phyloP scores from a whole-genome alignment of 2,329 filamentous ascomycete genomes.

The Calonectria fujianensis region DNA sequence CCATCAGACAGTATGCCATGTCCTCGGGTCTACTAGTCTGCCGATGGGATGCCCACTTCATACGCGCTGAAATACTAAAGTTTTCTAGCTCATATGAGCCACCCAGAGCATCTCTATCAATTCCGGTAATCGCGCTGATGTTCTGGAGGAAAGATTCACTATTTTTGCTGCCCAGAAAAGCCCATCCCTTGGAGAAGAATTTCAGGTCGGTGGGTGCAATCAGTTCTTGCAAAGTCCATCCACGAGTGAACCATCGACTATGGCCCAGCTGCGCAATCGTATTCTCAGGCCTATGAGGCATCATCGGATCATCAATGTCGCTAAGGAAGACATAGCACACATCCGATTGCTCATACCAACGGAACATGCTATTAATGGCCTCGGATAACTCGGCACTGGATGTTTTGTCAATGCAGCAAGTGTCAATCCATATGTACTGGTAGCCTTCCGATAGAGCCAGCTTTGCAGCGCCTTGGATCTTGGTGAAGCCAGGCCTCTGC shows the following conservation, averaged over 20 bases:
- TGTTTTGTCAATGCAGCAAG: conserved; percentile 45
- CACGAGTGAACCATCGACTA: conserved; percentile 34
- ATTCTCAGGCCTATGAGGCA: not conserved
- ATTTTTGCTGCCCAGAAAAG: conserved; percentile 26
- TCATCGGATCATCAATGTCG: conserved; percentile 27
- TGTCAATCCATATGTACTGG: conserved; percentile 40
- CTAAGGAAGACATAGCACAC: conserved; percentile 42
- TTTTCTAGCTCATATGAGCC: not conserved
- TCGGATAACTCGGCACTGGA: conserved; percentile 43
- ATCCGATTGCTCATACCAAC: conserved; percentile 36
- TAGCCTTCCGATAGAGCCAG: conserved; percentile 8
- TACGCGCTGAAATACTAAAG: conserved; percentile 26
- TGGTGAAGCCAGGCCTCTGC: conserved; percentile 11
- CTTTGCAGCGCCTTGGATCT: conserved; percentile 16
- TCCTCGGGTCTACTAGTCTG: conserved; percentile 13
- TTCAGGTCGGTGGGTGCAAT: conserved; percentile 10
- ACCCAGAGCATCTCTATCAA: conserved; percentile 15
- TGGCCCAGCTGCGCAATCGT: not conserved
- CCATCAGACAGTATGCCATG: conserved; percentile 40
- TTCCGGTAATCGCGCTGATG: conserved; percentile 26
- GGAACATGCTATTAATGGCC: conserved; percentile 47
- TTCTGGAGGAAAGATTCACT: not conserved
- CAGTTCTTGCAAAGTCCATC: conserved; percentile 45
- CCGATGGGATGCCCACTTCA: conserved; percentile 32
- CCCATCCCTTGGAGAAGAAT: conserved; percentile 38